Evolutionary conservation across 2,329 filamentous ascomycete genomes (phyloP), one percentile per base, ranked within the genome.

Genomic region (Elsinoe fawcettii): DNA sequence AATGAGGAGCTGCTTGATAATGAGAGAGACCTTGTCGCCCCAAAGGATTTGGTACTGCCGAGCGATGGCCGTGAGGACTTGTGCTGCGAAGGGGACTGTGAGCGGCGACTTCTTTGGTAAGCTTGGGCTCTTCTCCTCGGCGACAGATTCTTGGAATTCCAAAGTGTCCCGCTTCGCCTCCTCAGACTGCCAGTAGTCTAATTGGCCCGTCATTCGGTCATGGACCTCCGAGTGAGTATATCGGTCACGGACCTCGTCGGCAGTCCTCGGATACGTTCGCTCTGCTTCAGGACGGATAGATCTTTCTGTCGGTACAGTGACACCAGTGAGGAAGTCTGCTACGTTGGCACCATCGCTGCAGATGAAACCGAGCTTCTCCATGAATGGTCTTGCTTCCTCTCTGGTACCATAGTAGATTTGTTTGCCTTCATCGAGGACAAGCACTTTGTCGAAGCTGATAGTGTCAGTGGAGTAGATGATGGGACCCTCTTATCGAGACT

Each of bases 1-100:
- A 1, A 79, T 83, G 0, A 78, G 76, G 4, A 74, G 68, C 62
- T 86, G 82, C 65, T 84, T 85, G 69, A 85, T 82, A 60, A 83
- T 62, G 37, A 86, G 81, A 0, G 81, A 83, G 0, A 79, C 74
- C 62, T 83, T 84, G 67, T 87, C 83, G 39, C 83, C 83, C 75
- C 78, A 80, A 1, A 87, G 64, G 25, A 86, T 82, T 62, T 85
- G 81, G 60, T 85, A 86, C 61, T 86, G 83, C 3, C 85, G 77
- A 18, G 67, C 69, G 12, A 85, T 67, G 56, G 79, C 80, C 1
- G 80, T 75, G 34, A 73, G 77, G 23, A 86, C 75, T 63, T 88
- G 83, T 1, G 71, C 68, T 0, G 65, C 11, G 60, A 85, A 82
- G 20, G 74, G 73, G 5, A 80, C 75, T 0, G 81, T 86, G 56